These are phyloP conservation scores for Zygoascus hellenicus DNA, from an alignment of 1,139 yeast species.

Conservation along the genomic window DNA sequence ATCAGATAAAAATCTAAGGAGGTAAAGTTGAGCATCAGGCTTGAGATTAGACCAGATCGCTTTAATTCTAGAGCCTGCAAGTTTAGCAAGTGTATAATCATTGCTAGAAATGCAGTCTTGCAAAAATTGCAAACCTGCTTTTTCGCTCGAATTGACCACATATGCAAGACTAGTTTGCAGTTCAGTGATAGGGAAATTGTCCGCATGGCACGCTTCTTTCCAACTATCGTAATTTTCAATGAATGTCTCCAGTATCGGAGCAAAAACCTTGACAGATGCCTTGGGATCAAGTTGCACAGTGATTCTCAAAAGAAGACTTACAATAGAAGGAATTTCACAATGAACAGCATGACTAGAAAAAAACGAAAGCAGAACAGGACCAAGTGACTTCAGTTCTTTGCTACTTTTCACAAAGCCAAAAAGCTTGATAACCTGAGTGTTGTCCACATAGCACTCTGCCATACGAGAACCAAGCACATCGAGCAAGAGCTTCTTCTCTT, in stretches of 20 bases:
- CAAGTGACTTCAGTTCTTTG: constrained; percentile 19
- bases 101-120: constrained; percentile 41
- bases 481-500: constrained; percentile 46
- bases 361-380: constrained; percentile 36
- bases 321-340: constrained; percentile 42
- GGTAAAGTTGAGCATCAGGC: constrained; percentile 49
- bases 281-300: constrained; percentile 37
- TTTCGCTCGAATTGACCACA: constrained; percentile 55
- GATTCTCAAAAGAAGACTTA: constrained; percentile 37
- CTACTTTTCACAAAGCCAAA: constrained; percentile 27
- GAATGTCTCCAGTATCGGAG: constrained; percentile 37
- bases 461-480: constrained; percentile 36
- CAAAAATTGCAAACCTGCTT: constrained; percentile 57
- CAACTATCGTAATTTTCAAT: constrained; percentile 41
- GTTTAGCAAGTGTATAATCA: constrained; percentile 46
- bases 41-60: constrained; percentile 52
- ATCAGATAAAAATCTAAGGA: constrained; percentile 60
- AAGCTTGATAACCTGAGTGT: constrained; percentile 37
- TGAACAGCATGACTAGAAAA: constrained; percentile 47
- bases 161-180: constrained; percentile 53
- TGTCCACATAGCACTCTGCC: constrained; percentile 44
- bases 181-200: constrained; percentile 45
- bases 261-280: constrained; percentile 22
- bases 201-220: constrained; percentile 41
- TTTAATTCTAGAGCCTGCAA: constrained; percentile 48